Base-by-base conservation (phyloP, 495 filamentous ascomycete species). In the Viridothelium virens region DNA sequence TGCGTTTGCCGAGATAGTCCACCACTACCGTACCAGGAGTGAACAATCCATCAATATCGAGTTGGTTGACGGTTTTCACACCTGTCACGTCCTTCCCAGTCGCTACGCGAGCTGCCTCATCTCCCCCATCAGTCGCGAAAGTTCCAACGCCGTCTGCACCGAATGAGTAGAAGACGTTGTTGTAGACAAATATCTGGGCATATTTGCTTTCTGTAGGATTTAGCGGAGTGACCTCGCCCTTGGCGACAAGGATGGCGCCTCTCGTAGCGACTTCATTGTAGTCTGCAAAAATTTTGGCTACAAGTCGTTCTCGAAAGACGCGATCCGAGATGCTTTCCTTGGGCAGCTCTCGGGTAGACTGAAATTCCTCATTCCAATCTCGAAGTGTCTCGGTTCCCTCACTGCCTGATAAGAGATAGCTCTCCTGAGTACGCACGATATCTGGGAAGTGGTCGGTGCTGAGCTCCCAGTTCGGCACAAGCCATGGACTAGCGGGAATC, bases 311-410 rank as follows among this genome's bases (percentile, higher is more conserved):
- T 36, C 94, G 84, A 83, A 97, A 97, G 33, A 99, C 92, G 34
- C 94, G 88, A 70, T 99, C 94, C 73, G 97, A 93, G 25, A 97
- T 90, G 39, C 86, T 89, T 56, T 97, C 92, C 71, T 89, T 91
- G 39, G 92, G 91, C 62, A 97, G 83, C 73, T 99, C 95, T 71
- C 90, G 86, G 3, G 94, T 96, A 5, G 92, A 95, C 73, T 97
- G 95, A 76, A 99, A 96, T 73, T 99, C 95, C 76, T 99, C 95
- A 73, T 99, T 99, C 91, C 95, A 99, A 76, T 99, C 95, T 33
- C 95, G 84, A 70, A 99, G 77, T 0, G 94, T 93, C 70, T 99
- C 95, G 0, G 91, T 87, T 70, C 91, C 95, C 69, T 99, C 95
- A 34, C 90, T 87, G 9, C 95, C 95, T 39, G 89, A 83, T 56